phyloP scores from a whole-genome alignment of 495 filamentous ascomycete genomes.

The Aspergillus sclerotioniger region DNA sequence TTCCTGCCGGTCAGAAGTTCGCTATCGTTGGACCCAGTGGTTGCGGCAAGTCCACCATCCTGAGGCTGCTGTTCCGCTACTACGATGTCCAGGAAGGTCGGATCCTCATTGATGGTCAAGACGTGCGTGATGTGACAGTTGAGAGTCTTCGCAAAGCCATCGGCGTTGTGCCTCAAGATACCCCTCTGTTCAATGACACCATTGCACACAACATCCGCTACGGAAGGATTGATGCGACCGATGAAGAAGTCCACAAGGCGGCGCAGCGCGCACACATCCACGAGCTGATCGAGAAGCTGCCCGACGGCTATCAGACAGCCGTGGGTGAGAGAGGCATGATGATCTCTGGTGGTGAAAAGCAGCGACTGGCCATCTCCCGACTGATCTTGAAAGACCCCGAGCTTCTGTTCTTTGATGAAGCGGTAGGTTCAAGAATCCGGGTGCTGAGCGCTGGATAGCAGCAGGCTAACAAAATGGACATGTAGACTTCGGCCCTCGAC shows the following conservation, averaged over 20 bases:
- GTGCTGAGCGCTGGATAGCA: background rate
- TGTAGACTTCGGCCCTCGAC: constrained; percentile 82
- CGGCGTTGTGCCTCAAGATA: constrained; percentile 96
- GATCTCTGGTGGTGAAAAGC: constrained; percentile 97
- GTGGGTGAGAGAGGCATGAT: constrained; percentile 97
- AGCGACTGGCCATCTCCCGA: constrained; percentile 82
- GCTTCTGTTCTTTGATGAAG: constrained; percentile 95
- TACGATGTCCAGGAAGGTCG: constrained; percentile 87
- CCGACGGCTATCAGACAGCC: constrained; percentile 85
- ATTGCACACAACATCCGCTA: constrained; percentile 95
- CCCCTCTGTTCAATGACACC: constrained; percentile 92
- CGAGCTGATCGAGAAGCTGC: constrained; percentile 72
- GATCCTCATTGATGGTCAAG: constrained; percentile 91
- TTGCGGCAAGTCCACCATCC: constrained; percentile 92
- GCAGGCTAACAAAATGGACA: constrained; percentile 11
- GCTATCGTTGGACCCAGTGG: constrained; percentile 94
- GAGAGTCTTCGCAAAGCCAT: constrained; percentile 83
- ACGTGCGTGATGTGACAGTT: constrained; percentile 77
- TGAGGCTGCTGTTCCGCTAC: constrained; percentile 87
- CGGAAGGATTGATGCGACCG: constrained; percentile 76
- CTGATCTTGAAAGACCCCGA: constrained; percentile 90
- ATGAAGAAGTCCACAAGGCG: constrained; percentile 69
- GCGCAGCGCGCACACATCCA: constrained; percentile 82
- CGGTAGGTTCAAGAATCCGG: constrained; percentile 47
- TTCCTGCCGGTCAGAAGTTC: constrained; percentile 92